Conservation (phyloP, 352 stramenopile genomes). For the Pythium monospermum region DNA sequence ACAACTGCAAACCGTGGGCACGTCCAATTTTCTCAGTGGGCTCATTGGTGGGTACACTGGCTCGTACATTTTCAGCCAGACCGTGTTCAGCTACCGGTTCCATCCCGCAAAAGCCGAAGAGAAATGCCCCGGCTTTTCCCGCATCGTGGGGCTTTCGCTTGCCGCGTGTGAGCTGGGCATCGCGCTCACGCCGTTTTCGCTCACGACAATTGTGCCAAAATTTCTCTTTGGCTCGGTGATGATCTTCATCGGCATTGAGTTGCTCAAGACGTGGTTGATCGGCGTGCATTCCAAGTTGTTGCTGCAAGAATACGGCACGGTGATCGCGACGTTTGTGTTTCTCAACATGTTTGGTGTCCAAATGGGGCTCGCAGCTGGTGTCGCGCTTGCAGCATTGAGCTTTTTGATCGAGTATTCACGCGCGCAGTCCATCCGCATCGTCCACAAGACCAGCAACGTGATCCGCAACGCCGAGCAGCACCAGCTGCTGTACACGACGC, state of each 20-base stretch:
- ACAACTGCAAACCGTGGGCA: constrained; percentile 92
- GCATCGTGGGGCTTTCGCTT: constrained; percentile 63
- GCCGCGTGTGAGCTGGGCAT: constrained; percentile 50
- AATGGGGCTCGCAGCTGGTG: constrained; percentile 57
- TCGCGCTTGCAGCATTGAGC: constrained; percentile 60
- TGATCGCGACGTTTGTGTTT: constrained; percentile 88
- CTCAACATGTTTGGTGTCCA: constrained; percentile 91
- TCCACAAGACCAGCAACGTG: constrained; percentile 61
- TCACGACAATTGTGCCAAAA: constrained; percentile 92
- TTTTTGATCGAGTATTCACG: constrained; percentile 81
- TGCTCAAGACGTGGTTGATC: constrained; percentile 85
- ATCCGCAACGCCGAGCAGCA: constrained; percentile 63
- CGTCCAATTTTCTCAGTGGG: constrained; percentile 88
- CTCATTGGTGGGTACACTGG: constrained; percentile 83
- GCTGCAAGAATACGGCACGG: constrained; percentile 86
- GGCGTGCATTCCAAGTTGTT: constrained; percentile 57
- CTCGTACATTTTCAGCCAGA: constrained; percentile 94
- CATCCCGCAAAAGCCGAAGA: constrained; percentile 37
- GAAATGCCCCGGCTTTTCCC: constrained; percentile 39
- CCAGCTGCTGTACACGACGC: constrained; percentile 36
- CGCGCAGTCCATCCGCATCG: constrained; percentile 45
- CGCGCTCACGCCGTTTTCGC: constrained; percentile 78
- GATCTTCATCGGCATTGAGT: constrained; percentile 94
- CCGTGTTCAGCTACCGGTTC: constrained; percentile 81
- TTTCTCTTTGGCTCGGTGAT: constrained; percentile 97